Percentiles rank a stretch among this genome's conserved stretches.
These are phyloP conservation scores for Zangia roseola DNA, from an alignment of 768 basidiomycete species.

Conservation along the genomic window DNA sequence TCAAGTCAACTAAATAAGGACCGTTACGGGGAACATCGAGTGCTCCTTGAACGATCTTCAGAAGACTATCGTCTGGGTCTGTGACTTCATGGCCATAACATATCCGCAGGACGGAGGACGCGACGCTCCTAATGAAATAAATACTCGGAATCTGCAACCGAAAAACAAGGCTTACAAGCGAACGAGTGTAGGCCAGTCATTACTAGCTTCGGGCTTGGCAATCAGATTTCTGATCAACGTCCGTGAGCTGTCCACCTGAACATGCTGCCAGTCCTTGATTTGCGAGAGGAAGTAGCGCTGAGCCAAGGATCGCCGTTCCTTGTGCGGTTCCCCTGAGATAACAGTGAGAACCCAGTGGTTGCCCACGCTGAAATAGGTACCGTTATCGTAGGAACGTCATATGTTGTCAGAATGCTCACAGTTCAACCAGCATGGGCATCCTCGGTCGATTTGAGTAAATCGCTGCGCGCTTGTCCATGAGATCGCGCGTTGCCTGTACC, in stretches of 20 bases:
- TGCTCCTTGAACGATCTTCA: conserved; percentile 9
- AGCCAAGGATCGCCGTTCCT: conserved; percentile 6
- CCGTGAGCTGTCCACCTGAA: conserved; percentile 7
- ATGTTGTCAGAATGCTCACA: background rate
- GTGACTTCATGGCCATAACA: conserved; percentile 6
- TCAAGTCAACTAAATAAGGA: conserved; percentile 8
- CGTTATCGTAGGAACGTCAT: background rate
- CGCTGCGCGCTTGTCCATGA: conserved; percentile 7
- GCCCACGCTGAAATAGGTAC: background rate
- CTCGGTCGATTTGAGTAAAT: conserved; percentile 2
- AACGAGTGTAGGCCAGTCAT: background rate
- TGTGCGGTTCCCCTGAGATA: conserved; percentile 7
- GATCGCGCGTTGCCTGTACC: conserved; percentile 10
- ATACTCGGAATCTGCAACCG: background rate
- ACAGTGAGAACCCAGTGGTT: conserved; percentile 1
- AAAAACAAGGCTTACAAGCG: background rate
- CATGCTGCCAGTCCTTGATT: conserved; percentile 13
- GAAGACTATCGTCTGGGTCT: background rate
- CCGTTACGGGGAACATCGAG: background rate
- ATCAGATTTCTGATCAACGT: conserved; percentile 3
- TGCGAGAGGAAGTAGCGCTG: conserved; percentile 10
- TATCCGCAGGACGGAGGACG: background rate
- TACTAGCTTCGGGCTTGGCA: background rate
- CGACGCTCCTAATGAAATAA: background rate
- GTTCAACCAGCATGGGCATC: conserved; percentile 1